Evolutionary conservation across 2,329 filamentous ascomycete genomes (phyloP).

Genomic region (Elsinoe ampelina): DNA sequence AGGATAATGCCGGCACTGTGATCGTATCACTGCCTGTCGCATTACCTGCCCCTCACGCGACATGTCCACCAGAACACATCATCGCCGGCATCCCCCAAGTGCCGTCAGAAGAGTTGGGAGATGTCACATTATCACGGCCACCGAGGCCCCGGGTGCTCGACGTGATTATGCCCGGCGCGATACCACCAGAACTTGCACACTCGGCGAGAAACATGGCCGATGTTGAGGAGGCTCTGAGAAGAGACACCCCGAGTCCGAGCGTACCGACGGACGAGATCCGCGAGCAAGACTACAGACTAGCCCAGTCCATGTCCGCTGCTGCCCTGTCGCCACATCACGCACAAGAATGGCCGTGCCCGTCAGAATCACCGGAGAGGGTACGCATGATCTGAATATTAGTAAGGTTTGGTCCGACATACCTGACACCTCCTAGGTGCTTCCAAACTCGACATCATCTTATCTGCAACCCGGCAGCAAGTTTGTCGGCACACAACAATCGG

Average conservation of each 20-base stretch:
- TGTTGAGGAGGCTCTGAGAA: constrained; percentile 29
- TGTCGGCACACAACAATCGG: constrained; percentile 82
- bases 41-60: constrained; percentile 21
- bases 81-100: constrained; percentile 22
- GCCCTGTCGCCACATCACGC: constrained; percentile 19
- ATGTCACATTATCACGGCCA: constrained; percentile 25
- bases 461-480: constrained; percentile 83
- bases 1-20: constrained; percentile 14
- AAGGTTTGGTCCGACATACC: too few species aligned
- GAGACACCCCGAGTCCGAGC: constrained; percentile 22
- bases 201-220: constrained; percentile 33
- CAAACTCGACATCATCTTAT: constrained; percentile 75
- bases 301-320: constrained; percentile 23
- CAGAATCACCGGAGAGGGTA: constrained; percentile 21
- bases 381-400: not conserved
- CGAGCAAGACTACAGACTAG: constrained; percentile 23
- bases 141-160: constrained; percentile 15
- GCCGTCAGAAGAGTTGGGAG: constrained; percentile 20
- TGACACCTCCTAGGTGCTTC: constrained; percentile 49
- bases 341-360: constrained; percentile 21
- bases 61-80: constrained; percentile 36
- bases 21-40: constrained; percentile 11
- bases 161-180: constrained; percentile 11
- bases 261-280: constrained; percentile 22
- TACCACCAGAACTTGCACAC: constrained; percentile 12